These are phyloP conservation scores for Rhodotorula graminis DNA, from an alignment of 768 basidiomycete genomes.

Conservation along the genomic window DNA sequence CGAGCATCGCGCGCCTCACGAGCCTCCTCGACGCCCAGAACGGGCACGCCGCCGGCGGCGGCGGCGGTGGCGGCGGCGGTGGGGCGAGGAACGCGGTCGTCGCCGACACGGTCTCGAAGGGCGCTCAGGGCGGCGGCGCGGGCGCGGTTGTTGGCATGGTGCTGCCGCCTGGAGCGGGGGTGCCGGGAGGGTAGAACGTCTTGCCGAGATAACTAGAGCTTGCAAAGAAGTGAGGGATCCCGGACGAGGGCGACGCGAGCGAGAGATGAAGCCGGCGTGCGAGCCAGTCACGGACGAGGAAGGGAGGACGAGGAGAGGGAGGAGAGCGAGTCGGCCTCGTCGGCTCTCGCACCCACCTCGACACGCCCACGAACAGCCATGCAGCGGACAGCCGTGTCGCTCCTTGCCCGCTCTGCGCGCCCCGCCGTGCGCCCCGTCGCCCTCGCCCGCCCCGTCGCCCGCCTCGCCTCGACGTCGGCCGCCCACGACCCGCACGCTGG, in stretches of 20 bases:
- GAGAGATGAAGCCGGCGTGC: no score
- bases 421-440: background rate
- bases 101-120: no score
- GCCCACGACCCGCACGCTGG: slow-evolving; percentile 12
- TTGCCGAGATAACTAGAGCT: no score
- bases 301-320: background rate
- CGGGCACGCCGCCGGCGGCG: background rate
- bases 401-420: background rate
- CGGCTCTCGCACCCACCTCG: background rate
- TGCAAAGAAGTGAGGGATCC: no score
- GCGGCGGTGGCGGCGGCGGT: background rate
- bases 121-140: no score
- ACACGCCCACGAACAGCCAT: background rate
- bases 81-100: no score
- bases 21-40: background rate
- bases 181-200: no score
- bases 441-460: background rate
- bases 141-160: no score
- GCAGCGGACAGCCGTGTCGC: background rate
- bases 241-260: no score
- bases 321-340: background rate
- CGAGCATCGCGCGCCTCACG: background rate
- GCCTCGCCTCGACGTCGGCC: background rate
- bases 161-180: no score
- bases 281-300: background rate